A percentile compares a stretch with the other conserved stretches of the same genome.
These are phyloP conservation scores for Panicum virgatum DNA, from an alignment of 202 grass and related monocot species.

Conservation along the genomic window DNA sequence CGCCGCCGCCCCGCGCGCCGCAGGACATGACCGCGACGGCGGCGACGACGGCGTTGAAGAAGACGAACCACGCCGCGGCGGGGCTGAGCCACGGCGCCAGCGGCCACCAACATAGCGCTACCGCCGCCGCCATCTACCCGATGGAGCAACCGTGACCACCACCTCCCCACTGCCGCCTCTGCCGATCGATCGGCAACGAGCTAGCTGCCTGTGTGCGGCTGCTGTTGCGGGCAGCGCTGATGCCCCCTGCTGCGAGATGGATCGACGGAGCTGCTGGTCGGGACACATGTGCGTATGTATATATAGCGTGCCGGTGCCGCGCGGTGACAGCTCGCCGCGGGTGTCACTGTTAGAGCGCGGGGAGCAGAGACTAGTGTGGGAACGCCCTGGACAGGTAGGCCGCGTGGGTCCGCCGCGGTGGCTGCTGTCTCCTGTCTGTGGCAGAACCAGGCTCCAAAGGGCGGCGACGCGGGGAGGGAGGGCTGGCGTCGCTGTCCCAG, in stretches of 20 bases:
- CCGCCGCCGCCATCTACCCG: slow-evolving; percentile 7
- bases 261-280: background rate
- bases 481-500: background rate
- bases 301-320: background rate
- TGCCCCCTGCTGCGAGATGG: background rate
- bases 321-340: background rate
- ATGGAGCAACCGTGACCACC: background rate
- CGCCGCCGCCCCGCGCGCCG: background rate
- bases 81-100: slow-evolving; percentile 46
- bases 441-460: background rate
- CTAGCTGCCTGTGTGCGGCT: too few relatives aligned
- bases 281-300: background rate
- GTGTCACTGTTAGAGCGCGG: background rate
- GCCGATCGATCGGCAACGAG: background rate
- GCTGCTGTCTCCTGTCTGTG: background rate
- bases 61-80: slow-evolving; percentile 40
- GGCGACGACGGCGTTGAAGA: slow-evolving; percentile 46
- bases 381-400: slow-evolving; percentile 25
- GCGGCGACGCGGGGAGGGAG: background rate
- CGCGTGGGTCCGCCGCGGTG: background rate
- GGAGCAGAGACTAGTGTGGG: background rate
- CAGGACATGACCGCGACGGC: slow-evolving; percentile 43
- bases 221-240: background rate
- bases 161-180: too few relatives aligned
- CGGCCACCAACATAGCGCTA: background rate